Conservation (phyloP, 202 grass and related monocot species). For the Zizania palustris region DNA sequence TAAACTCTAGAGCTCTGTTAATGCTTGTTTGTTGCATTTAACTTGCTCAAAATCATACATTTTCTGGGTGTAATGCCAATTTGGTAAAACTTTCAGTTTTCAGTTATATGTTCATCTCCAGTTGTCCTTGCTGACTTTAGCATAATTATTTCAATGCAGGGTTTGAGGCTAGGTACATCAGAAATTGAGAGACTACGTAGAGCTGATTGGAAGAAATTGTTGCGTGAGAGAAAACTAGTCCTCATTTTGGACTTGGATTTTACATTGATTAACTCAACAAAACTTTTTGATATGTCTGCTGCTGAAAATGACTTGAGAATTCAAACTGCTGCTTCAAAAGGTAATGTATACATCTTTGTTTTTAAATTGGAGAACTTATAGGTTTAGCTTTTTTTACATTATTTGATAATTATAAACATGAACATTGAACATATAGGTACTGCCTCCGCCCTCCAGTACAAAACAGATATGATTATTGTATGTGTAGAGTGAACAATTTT, state of each 20-base stretch:
- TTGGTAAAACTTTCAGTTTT: conserved; percentile 1
- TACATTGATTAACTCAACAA: conserved; percentile 83
- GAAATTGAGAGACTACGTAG: conserved; percentile 80
- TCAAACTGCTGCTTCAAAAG: conserved; percentile 41
- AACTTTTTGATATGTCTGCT: conserved; percentile 53
- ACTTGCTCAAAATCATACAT: background rate
- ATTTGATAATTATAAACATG: conserved; percentile 24
- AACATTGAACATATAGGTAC: background rate
- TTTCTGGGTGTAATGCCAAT: background rate
- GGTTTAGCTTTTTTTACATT: conserved; percentile 1
- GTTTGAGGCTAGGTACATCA: conserved; percentile 61
- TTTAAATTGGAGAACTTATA: background rate
- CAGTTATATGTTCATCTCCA: conserved; percentile 1
- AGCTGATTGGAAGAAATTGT: conserved; percentile 69
- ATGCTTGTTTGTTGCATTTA: conserved; percentile 18
- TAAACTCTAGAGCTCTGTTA: background rate
- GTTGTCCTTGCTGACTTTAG: conserved; percentile 4
- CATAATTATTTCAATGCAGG: conserved; percentile 51
- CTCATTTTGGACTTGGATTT: conserved; percentile 92
- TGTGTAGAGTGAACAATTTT: background rate
- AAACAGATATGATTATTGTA: conserved; percentile 16
- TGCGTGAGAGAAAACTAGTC: conserved; percentile 71
- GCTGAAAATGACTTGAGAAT: conserved; percentile 68
- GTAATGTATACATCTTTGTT: conserved; percentile 3
- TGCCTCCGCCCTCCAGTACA: background rate